These are phyloP conservation scores for Bothriochloa decipiens DNA, from an alignment of 176 grass and related monocot species.

Conservation along the genomic window DNA sequence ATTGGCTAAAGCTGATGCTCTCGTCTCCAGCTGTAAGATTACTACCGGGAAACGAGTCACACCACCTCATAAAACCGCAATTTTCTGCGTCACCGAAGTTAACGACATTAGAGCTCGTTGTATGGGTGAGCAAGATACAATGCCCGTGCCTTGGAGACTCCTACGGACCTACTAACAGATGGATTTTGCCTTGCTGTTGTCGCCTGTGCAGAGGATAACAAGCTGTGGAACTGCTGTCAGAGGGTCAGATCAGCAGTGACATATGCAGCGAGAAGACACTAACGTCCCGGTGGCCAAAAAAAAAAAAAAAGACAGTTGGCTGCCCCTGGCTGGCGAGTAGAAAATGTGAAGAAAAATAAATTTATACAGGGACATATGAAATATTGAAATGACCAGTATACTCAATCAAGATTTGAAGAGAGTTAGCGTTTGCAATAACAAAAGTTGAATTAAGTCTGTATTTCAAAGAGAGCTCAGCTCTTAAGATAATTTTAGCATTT, in stretches of 20 bases:
- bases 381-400: too few species aligned
- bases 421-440: too few species aligned
- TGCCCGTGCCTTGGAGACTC: conserved; percentile 12
- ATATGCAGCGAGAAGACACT: background rate
- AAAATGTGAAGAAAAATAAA: too few species aligned
- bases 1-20: background rate
- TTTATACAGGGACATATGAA: too few species aligned
- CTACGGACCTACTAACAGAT: background rate
- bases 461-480: too few species aligned
- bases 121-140: background rate
- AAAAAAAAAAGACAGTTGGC: too few species aligned
- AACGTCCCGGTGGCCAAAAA: background rate
- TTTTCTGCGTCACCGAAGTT: background rate
- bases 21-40: background rate
- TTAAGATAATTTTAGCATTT: too few species aligned
- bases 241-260: background rate
- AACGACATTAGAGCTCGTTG: background rate
- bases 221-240: background rate
- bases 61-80: background rate
- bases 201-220: background rate
- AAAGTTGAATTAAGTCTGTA: too few species aligned
- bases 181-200: background rate
- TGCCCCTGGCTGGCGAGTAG: background rate
- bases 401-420: too few species aligned
- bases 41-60: background rate